Evolutionary conservation across 2,329 filamentous ascomycete genomes (phyloP), one percentile per base, ranked within the genome.

Genomic region (Alternaria gansuensis): DNA sequence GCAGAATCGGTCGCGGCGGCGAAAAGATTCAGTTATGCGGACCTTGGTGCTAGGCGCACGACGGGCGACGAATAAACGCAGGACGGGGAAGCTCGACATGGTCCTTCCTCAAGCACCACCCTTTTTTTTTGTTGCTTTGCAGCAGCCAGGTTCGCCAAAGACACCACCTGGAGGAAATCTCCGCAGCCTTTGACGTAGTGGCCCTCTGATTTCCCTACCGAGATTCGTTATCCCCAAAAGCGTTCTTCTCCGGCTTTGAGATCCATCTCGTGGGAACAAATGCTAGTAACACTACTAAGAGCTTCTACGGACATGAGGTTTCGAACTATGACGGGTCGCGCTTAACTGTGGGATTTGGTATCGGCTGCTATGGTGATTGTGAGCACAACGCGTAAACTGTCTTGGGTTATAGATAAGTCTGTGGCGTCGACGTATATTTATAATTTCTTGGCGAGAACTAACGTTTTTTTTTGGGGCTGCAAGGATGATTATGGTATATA

Each of bases 21-120:
- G 90, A 14, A 96, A 85, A 5, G 92, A 92, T 67, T 93, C 91
- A 51, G 96, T 93, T 92, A 96, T 96, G 59, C 91, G 88, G 4
- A 92, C 92, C 79, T 96, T 96, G 37, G 92, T 96, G 59, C 90
- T 87, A 0, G 93, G 92, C 1, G 91, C 90, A 73, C 92, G 96
- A 36, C 92, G 88, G 36, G 92, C 92, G 60, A 96, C 89, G 8
- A 96, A 92, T 0, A 94, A 82, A 2, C 92, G 92, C 2, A 96
- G 81, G 39, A 92, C 87, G 4, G 89, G 89, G 88, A 14, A 96
- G 81, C 0, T 83, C 82, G 64, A 17, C 17, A 17, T 17, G 17
- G 17, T 17, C 17, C 17, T 17, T 17, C 17, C 17, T 17, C 17
- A 17, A 17, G 17, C 17, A 17, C 17, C 17, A 17, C 17, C 17